A percentile compares a stretch with the other conserved stretches of the same genome.
These are phyloP conservation scores for Lactarius hengduanensis DNA, from an alignment of 768 basidiomycete genomes.

Conservation along the genomic window DNA sequence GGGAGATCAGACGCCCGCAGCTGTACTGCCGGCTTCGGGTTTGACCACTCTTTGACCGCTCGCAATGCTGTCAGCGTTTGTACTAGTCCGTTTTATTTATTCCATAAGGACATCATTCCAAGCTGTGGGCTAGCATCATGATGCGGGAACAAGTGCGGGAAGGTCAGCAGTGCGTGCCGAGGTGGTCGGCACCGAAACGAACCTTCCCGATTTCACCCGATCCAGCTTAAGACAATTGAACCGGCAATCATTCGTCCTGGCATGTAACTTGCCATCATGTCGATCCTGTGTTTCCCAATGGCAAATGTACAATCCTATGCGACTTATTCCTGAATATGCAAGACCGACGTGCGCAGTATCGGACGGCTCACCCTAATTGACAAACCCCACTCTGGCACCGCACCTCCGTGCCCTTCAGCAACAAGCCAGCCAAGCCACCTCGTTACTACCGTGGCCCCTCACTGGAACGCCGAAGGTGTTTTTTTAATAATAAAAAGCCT, in stretches of 20 bases:
- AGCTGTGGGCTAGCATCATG: not conserved
- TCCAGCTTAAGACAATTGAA: not conserved
- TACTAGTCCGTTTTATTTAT: not conserved
- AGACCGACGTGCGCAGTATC: not conserved
- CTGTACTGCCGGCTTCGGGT: not conserved
- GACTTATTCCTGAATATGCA: not conserved
- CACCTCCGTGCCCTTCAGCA: not conserved
- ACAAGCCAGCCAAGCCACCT: not conserved
- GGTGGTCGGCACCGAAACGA: not conserved
- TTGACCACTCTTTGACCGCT: too few relatives aligned
- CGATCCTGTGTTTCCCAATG: not conserved
- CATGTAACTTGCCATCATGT: not conserved
- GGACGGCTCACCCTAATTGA: not conserved
- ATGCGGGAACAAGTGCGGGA: not conserved
- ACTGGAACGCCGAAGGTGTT: not conserved
- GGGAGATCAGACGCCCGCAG: not conserved
- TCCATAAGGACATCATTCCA: not conserved
- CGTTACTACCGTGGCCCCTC: not conserved
- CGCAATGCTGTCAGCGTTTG: not conserved
- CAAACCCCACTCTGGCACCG: not conserved
- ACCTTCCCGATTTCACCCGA: not conserved
- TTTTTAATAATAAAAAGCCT: not conserved
- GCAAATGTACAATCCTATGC: not conserved
- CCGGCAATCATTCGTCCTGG: not conserved
- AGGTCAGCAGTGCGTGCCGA: not conserved